A percentile compares a stretch with the other conserved stretches of the same genome.
Evolutionary conservation across 352 stramenopile species (phyloP).

Genomic region (Thalassiosira mediterranea): DNA sequence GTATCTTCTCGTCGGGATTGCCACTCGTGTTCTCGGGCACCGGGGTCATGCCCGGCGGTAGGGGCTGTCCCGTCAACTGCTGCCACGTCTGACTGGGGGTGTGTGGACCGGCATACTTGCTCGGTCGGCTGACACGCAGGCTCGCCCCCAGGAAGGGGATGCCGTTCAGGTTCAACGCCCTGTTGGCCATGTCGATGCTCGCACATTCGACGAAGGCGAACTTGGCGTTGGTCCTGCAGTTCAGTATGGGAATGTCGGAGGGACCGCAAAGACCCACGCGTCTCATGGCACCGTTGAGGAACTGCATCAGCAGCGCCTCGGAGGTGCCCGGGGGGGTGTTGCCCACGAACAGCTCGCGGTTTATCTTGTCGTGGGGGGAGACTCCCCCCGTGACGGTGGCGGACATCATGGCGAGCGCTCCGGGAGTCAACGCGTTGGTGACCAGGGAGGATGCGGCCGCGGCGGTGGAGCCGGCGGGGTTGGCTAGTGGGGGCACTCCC

Average conservation of each 20-base stretch:
- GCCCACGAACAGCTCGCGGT: slow-evolving; percentile 87
- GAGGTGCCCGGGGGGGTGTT: slow-evolving; percentile 85
- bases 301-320: slow-evolving; percentile 82
- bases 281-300: slow-evolving; percentile 80
- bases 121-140: slow-evolving; percentile 84
- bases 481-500: too few relatives aligned
- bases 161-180: slow-evolving; percentile 84
- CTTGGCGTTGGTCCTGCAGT: slow-evolving; percentile 82
- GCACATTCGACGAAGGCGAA: slow-evolving; percentile 87
- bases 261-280: slow-evolving; percentile 59
- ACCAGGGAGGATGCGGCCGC: too few relatives aligned
- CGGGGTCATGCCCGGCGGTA: slow-evolving; percentile 42
- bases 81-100: slow-evolving; percentile 74
- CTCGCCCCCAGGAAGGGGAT: slow-evolving; percentile 86
- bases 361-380: slow-evolving; percentile 77
- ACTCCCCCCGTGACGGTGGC: too few relatives aligned
- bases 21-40: slow-evolving; percentile 37
- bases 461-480: neutral
- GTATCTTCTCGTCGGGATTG: slow-evolving; percentile 73
- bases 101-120: slow-evolving; percentile 85
- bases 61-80: slow-evolving; percentile 71
- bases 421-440: too few relatives aligned
- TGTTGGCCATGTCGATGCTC: slow-evolving; percentile 81
- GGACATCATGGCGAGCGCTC: too few relatives aligned
- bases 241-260: slow-evolving; percentile 73